Percentiles rank a stretch among this genome's conserved stretches.
Conservation (phyloP, 306 rosid genomes). For the Cucumis melo region DNA sequence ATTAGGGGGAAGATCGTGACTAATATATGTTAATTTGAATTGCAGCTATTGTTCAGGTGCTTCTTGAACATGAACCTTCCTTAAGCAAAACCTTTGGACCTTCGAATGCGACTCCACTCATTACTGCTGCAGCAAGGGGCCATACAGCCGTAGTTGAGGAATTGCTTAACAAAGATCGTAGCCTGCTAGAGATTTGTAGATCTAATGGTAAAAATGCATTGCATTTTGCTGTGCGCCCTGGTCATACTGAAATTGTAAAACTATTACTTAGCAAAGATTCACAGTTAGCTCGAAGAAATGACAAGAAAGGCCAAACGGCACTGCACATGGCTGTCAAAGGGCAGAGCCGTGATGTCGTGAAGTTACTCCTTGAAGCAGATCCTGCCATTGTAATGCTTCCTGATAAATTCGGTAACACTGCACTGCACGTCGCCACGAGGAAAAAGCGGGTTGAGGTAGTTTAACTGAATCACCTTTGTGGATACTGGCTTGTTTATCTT, state of each 20-base stretch:
- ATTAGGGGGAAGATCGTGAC: neutral
- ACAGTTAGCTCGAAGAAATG: conserved; percentile 89
- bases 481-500: neutral
- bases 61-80: conserved; percentile 58
- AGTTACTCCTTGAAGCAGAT: conserved; percentile 82
- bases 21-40: neutral
- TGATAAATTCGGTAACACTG: conserved; percentile 86
- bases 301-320: conserved; percentile 98
- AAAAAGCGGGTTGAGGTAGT: conserved; percentile 91
- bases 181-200: conserved; percentile 60
- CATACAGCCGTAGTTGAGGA: conserved; percentile 73
- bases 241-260: conserved; percentile 67
- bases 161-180: conserved; percentile 61
- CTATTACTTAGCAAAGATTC: conserved; percentile 68
- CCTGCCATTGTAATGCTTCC: conserved; percentile 99
- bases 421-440: conserved; percentile 90
- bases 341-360: conserved; percentile 81
- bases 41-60: conserved; percentile 80
- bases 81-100: conserved; percentile 81
- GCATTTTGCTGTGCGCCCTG: conserved; percentile 91
- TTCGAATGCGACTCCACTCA: conserved; percentile 75
- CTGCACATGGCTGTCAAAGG: conserved; percentile 99
- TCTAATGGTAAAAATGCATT: conserved; percentile 86
- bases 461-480: neutral
- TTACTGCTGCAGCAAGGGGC: conserved; percentile 83